Base-by-base conservation (phyloP, 768 basidiomycete species). In the Pleurotus sapidus region DNA sequence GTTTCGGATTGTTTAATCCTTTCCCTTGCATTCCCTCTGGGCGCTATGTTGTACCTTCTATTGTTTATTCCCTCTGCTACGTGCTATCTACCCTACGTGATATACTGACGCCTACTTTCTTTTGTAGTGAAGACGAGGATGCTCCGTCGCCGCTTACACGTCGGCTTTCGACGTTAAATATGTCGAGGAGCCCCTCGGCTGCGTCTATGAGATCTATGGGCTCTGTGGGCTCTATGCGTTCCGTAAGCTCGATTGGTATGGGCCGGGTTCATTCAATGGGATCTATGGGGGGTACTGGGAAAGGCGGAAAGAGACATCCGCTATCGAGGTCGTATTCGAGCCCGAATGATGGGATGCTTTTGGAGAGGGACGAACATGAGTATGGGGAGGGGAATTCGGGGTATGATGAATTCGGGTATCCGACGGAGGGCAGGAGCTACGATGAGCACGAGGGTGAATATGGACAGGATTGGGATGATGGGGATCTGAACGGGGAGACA, bases 101-200 rank as follows among this genome's bases (percentile, higher is more conserved):
- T 11, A 12, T 45, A 43, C 39, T 55, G 14, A 55, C 39, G 17
- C 18, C 18, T 14, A 34, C 34, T 45, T 45, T 37, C 47, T 48
- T 53, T 30, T 65, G 54, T 67, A 87, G 86, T 56, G 87, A 88
- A 73, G 87, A 88, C 68, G 87, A 89, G 73, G 84, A 87, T 57
- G 86, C 87, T 0, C 87, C 87, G 4, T 87, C 84, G 0, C 77
- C 83, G 1, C 77, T 89, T 11, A 88, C 87, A 0, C 76, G 80
- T 9, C 83, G 86, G 6, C 69, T 89, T 4, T 88, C 86, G 4
- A 69, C 76, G 0, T 77, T 88, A 51, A 79, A 81, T 61, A 72
- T 87, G 15, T 71, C 77, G 0, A 72, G 75, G 4, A 75, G 73
- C 5, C 68, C 77, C 12, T 86, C 81, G 0, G 69, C 73, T 1